Percentiles rank a stretch among this genome's conserved stretches.
Evolutionary conservation across 768 basidiomycete genomes (phyloP).

Genomic region (Xerocomus spinulosus): DNA sequence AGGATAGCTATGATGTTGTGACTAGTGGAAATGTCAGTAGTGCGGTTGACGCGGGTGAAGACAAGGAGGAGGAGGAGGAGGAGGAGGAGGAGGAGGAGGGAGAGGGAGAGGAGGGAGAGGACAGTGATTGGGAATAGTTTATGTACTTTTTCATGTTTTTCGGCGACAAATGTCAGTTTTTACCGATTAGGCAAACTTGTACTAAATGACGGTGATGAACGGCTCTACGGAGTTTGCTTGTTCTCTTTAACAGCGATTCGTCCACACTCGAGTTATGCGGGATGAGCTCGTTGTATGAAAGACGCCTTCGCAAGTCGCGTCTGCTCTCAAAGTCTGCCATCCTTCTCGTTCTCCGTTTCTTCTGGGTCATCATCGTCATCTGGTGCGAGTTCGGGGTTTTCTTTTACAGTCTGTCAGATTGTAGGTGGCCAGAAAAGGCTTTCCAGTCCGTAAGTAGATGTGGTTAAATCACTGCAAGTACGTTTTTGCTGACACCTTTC

Average conservation of each 20-base stretch:
- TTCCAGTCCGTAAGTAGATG: constrained; percentile 25
- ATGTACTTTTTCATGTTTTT: not conserved
- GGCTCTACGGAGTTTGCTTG: not conserved
- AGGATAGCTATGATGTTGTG: constrained; percentile 66
- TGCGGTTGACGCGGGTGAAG: constrained; percentile 31
- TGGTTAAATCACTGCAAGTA: not conserved
- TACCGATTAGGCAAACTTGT: constrained; percentile 11
- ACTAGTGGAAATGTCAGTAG: constrained; percentile 49
- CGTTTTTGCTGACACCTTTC: constrained; percentile 4
- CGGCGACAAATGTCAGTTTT: not conserved
- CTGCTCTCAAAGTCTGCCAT: constrained; percentile 28
- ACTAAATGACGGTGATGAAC: constrained; percentile 10
- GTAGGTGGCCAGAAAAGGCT: constrained; percentile 53
- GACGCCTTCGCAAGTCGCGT: constrained; percentile 24
- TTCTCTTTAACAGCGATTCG: not conserved
- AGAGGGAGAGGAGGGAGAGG: constrained; percentile 18
- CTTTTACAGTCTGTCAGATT: constrained; percentile 53
- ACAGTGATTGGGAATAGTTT: constrained; percentile 61
- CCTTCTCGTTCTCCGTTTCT: constrained; percentile 42
- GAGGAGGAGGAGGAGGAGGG: constrained; percentile 29
- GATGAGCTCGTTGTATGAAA: constrained; percentile 27
- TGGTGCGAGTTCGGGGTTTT: constrained; percentile 64
- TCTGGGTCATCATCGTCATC: constrained; percentile 54
- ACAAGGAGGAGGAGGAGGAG: constrained; percentile 21
- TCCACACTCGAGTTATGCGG: constrained; percentile 17